Percentiles rank a stretch among this genome's conserved stretches.
Conservation (phyloP, 2,329 filamentous ascomycete species). For the Bipolaris gigantea region DNA sequence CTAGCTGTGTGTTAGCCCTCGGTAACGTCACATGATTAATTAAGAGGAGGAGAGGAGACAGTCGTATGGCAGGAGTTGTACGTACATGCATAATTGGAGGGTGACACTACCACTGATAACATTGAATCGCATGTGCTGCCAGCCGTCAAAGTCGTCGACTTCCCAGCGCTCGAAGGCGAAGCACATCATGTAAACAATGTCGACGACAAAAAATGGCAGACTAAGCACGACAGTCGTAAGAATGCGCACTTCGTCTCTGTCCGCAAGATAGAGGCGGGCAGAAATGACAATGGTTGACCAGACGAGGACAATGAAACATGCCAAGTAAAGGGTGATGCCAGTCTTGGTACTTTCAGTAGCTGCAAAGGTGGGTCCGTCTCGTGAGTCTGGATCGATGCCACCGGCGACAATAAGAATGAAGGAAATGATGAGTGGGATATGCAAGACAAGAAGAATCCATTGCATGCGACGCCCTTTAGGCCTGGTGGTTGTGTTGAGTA, state of each 20-base stretch:
- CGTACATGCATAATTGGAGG: conserved; percentile 42
- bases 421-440: conserved; percentile 39
- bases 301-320: conserved; percentile 38
- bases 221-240: conserved; percentile 42
- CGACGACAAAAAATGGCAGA: conserved; percentile 41
- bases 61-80: conserved; percentile 4
- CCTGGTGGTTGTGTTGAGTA: conserved; percentile 38
- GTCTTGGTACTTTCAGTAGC: conserved; percentile 41
- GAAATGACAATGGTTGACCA: conserved; percentile 44
- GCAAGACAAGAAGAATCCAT: conserved; percentile 40
- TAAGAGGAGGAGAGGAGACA: too few relatives aligned
- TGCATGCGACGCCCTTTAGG: conserved; percentile 44
- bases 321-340: conserved; percentile 40
- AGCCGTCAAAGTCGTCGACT: conserved; percentile 7
- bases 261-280: conserved; percentile 39
- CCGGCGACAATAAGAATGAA: conserved; percentile 43
- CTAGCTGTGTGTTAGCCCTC: conserved; percentile 12
- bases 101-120: conserved; percentile 42
- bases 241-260: conserved; percentile 38
- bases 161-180: conserved; percentile 39
- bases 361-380: conserved; percentile 35
- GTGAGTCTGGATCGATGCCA: conserved; percentile 40
- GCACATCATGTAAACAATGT: conserved; percentile 45
- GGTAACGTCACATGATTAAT: not conserved
- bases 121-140: conserved; percentile 34